Evolutionary conservation across 2,329 filamentous ascomycete species (phyloP).

Genomic region (Sporothrix brunneoviolacea): DNA sequence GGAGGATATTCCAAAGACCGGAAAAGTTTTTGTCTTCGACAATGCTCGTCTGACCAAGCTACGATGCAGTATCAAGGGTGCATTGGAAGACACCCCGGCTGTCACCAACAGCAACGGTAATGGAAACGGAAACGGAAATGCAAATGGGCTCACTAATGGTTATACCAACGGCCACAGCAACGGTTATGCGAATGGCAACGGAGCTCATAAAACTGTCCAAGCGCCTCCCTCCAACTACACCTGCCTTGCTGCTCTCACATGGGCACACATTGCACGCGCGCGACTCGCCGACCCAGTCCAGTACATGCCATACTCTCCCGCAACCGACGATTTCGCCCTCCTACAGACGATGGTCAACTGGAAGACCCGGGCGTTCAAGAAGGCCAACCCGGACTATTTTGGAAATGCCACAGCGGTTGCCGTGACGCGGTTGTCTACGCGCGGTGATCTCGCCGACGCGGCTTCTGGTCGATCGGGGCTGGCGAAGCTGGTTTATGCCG

Average conservation of each 20-base stretch:
- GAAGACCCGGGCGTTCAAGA: constrained; percentile 29
- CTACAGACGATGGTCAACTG: constrained; percentile 38
- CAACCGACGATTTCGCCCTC: constrained; percentile 18
- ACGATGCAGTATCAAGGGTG: constrained; percentile 20
- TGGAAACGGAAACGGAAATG: no score
- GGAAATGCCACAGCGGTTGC: constrained; percentile 37
- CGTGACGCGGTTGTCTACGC: constrained; percentile 23
- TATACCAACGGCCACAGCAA: no score
- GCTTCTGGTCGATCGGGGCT: constrained; percentile 22
- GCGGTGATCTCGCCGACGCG: neutral
- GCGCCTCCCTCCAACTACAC: constrained; percentile 32
- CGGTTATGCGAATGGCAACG: no score
- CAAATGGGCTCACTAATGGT: no score
- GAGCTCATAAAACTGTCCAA: neutral
- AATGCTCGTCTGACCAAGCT: constrained; percentile 29
- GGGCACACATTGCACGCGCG: constrained; percentile 33
- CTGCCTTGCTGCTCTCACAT: constrained; percentile 33
- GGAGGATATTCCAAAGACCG: constrained; percentile 28
- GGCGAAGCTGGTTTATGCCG: constrained; percentile 24
- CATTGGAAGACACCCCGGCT: neutral
- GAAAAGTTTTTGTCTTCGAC: constrained; percentile 36
- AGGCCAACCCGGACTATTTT: constrained; percentile 29
- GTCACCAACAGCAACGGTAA: neutral
- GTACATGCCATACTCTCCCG: neutral
- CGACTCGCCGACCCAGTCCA: constrained; percentile 21